Percentiles rank a stretch among this genome's conserved stretches.
Conservation (phyloP, 805 yeast species). For the Candida piceae region DNA sequence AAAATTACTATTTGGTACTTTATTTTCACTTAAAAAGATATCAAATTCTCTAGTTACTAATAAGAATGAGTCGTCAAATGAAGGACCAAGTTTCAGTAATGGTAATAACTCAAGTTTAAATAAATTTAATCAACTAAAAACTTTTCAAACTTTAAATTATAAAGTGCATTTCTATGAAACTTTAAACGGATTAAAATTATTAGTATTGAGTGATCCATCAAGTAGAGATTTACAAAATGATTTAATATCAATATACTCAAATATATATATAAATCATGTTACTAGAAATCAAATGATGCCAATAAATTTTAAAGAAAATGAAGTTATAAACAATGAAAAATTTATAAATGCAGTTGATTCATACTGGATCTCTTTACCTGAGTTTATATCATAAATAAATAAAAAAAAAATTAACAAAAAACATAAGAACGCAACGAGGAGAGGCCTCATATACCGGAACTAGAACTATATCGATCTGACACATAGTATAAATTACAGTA, state of each 20-base stretch:
- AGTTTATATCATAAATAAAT: no score
- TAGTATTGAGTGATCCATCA: conserved; percentile 62
- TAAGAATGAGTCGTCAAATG: not conserved
- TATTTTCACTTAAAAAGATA: conserved; percentile 73
- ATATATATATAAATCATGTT: conserved; percentile 53
- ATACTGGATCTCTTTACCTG: conserved; percentile 28
- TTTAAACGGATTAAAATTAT: conserved; percentile 71
- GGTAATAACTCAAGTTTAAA: conserved; percentile 23
- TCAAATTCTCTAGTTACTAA: conserved; percentile 34
- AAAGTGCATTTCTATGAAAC: conserved; percentile 79
- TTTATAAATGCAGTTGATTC: conserved; percentile 55
- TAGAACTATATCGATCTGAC: no score
- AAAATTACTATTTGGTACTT: conserved; percentile 79
- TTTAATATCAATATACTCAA: conserved; percentile 54
- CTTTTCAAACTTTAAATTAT: conserved; percentile 69
- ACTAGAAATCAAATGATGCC: conserved; percentile 58
- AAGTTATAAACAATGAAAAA: conserved; percentile 48
- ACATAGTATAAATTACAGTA: no score
- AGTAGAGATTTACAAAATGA: conserved; percentile 51
- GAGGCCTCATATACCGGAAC: no score
- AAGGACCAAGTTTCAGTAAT: not conserved
- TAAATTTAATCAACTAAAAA: conserved; percentile 23
- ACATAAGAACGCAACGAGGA: no score
- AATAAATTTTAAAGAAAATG: conserved; percentile 50
- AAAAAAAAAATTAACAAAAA: no score